These are phyloP conservation scores for Fusarium duplospermum DNA, from an alignment of 2,329 filamentous ascomycete genomes.

Conservation along the genomic window DNA sequence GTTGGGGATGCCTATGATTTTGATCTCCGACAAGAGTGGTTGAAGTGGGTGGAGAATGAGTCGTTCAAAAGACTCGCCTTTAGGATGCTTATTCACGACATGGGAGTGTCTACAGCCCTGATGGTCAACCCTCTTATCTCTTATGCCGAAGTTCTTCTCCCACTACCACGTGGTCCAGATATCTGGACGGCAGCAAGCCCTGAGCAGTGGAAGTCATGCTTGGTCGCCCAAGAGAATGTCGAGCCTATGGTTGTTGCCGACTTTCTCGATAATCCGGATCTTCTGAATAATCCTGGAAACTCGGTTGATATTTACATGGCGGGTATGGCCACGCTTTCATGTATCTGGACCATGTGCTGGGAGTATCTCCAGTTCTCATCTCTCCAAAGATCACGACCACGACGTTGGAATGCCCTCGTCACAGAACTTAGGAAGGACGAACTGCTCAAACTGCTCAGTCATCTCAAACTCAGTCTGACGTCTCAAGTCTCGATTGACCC, in stretches of 20 bases:
- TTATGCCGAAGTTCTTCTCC: constrained; percentile 46
- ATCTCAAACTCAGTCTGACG: constrained; percentile 24
- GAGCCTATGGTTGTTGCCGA: constrained; percentile 9
- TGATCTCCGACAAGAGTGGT: constrained; percentile 40
- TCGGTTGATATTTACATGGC: constrained; percentile 16
- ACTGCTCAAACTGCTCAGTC: constrained; percentile 40
- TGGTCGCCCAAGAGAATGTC: neutral
- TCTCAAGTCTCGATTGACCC: neutral
- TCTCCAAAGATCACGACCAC: constrained; percentile 36
- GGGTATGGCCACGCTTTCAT: constrained; percentile 34
- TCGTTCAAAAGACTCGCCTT: constrained; percentile 48
- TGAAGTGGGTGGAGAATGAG: constrained; percentile 45
- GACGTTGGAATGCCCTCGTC: constrained; percentile 45
- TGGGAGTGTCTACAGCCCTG: constrained; percentile 45
- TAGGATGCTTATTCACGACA: constrained; percentile 45
- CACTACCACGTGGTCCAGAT: constrained; percentile 37
- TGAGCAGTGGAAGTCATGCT: constrained; percentile 41
- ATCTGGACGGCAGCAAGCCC: constrained; percentile 42
- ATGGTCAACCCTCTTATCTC: constrained; percentile 46
- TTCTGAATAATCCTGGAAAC: constrained; percentile 30
- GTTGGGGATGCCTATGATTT: neutral
- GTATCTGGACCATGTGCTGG: constrained; percentile 45
- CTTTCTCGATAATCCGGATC: constrained; percentile 31
- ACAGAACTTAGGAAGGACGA: constrained; percentile 45
- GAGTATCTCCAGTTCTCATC: constrained; percentile 46